Evolutionary conservation across 768 basidiomycete species (phyloP).

Genomic region (Hypsizygus marmoreus): DNA sequence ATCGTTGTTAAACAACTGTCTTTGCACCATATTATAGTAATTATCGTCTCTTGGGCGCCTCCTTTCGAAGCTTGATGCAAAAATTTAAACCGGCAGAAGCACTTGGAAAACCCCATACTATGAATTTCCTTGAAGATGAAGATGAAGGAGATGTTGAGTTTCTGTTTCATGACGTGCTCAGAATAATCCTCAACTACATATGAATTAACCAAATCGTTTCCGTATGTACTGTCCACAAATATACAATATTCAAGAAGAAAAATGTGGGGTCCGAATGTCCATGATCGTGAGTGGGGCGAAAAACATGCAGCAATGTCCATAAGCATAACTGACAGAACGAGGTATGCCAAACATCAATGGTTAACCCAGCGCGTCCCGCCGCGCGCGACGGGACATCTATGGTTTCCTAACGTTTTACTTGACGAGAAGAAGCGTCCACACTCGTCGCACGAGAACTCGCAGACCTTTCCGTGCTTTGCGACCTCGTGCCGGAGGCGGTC

Average conservation of each 20-base stretch:
- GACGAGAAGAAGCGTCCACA: conserved; percentile 58
- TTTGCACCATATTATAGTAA: not conserved
- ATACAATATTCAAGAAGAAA: too few relatives aligned
- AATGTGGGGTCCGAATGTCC: not conserved
- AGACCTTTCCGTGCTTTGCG: conserved; percentile 56
- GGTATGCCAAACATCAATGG: conserved; percentile 18
- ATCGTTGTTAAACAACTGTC: conserved; percentile 36
- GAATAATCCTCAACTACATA: too few relatives aligned
- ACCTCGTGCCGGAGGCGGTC: conserved; percentile 61
- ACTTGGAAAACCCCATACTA: too few relatives aligned
- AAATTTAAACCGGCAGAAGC: too few relatives aligned
- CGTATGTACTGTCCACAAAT: too few relatives aligned
- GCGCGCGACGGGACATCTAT: conserved; percentile 56
- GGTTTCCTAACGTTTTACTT: conserved; percentile 52
- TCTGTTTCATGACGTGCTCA: too few relatives aligned
- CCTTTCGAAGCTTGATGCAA: too few relatives aligned
- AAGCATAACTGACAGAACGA: not conserved
- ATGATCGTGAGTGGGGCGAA: not conserved
- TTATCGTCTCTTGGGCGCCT: too few relatives aligned
- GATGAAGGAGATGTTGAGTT: too few relatives aligned
- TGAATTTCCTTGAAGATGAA: too few relatives aligned
- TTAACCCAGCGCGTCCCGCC: conserved; percentile 52
- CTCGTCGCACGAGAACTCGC: conserved; percentile 52
- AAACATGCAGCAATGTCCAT: not conserved
- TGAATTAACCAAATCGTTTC: too few relatives aligned